These are phyloP conservation scores for Hygrophila difformis DNA, from an alignment of 257 asterid genomes.

Conservation along the genomic window DNA sequence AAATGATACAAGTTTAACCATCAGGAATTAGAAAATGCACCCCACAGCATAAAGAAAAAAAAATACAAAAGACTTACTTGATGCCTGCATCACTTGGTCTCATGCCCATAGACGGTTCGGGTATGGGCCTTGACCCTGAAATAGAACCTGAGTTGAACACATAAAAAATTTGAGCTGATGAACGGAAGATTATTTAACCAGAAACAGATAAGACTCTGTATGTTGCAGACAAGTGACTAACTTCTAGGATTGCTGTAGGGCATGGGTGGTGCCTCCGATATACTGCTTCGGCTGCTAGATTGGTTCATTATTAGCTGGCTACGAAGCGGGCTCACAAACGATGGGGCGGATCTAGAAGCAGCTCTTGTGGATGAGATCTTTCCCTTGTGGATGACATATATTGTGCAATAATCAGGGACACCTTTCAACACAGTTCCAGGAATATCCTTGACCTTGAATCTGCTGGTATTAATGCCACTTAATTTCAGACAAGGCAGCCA, in stretches of 20 bases:
- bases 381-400: constrained; percentile 71
- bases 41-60: no score
- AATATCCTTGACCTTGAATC: constrained; percentile 73
- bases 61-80: constrained; percentile 48
- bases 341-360: constrained; percentile 66
- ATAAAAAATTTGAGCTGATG: no score
- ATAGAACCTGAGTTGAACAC: constrained; percentile 21
- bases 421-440: constrained; percentile 65
- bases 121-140: constrained; percentile 33
- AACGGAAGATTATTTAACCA: no score
- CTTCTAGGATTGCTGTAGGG: constrained; percentile 32
- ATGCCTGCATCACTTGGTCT: constrained; percentile 33
- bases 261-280: constrained; percentile 20
- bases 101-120: constrained; percentile 28
- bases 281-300: constrained; percentile 22
- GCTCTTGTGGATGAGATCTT: constrained; percentile 66
- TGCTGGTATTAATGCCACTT: constrained; percentile 10
- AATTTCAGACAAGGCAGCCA: not conserved
- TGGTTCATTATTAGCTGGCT: constrained; percentile 54
- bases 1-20: constrained; percentile 1
- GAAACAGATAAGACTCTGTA: no score
- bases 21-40: no score
- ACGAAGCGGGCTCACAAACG: constrained; percentile 62
- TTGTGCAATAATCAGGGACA: constrained; percentile 77
- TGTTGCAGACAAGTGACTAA: constrained; percentile 27